These are phyloP conservation scores for Coemansia sp. DNA, from an alignment of 192 early-diverging fungal genomes.

Conservation along the genomic window DNA sequence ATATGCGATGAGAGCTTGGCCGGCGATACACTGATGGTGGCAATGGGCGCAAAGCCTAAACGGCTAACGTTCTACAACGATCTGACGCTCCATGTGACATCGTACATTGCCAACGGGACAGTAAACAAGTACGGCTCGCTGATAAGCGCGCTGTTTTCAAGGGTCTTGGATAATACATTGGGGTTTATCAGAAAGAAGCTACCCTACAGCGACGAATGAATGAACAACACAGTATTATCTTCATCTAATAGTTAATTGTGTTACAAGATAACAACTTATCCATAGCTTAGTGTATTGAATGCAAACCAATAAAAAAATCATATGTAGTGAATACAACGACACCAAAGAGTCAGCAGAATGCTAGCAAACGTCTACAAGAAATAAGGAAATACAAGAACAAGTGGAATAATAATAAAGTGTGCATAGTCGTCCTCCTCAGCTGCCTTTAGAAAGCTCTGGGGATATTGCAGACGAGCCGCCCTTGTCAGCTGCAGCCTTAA, in stretches of 20 bases:
- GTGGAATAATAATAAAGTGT: neutral
- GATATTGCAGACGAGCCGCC: neutral
- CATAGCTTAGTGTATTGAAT: no score
- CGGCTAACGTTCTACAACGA: constrained; percentile 36
- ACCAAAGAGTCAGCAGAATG: no score
- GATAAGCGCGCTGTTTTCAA: constrained; percentile 15
- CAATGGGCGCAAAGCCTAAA: constrained; percentile 36
- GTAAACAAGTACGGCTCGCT: constrained; percentile 34
- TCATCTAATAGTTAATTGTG: no score
- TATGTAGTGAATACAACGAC: no score
- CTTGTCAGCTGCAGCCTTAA: constrained; percentile 20
- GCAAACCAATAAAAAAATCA: no score
- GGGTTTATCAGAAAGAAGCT: constrained; percentile 24
- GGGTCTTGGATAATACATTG: constrained; percentile 14
- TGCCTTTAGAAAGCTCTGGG: neutral
- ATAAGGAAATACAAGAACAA: neutral
- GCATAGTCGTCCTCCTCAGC: neutral
- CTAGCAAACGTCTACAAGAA: no score
- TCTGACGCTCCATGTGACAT: constrained; percentile 23
- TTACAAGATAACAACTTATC: no score
- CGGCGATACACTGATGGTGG: constrained; percentile 53
- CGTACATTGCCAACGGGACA: constrained; percentile 40
- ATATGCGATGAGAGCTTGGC: constrained; percentile 55
- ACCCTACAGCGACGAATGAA: neutral
- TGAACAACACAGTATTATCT: neutral